Conservation (phyloP, 2,329 filamentous ascomycete genomes). For the Xylaria digitata region DNA sequence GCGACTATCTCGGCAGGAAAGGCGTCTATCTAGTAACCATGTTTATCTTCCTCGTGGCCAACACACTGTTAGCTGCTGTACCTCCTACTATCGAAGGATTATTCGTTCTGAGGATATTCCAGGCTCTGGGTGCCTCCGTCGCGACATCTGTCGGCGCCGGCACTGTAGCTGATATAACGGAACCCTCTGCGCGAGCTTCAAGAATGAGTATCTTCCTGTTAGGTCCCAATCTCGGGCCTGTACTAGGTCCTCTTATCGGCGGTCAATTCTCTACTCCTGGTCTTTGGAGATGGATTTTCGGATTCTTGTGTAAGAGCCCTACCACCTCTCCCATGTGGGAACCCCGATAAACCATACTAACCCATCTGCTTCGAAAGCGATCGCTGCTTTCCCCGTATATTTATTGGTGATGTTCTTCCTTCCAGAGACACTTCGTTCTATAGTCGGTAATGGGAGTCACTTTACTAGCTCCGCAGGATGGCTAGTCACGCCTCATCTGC, state of each 20-base stretch:
- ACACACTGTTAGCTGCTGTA: slow-evolving; percentile 53
- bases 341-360: slow-evolving; percentile 45
- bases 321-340: slow-evolving; percentile 49
- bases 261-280: slow-evolving; percentile 52
- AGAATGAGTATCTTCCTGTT: slow-evolving; percentile 57
- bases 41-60: slow-evolving; percentile 54
- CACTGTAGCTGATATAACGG: slow-evolving; percentile 56
- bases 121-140: slow-evolving; percentile 57
- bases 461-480: slow-evolving; percentile 36
- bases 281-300: slow-evolving; percentile 59
- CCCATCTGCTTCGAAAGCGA: slow-evolving; percentile 40
- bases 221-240: slow-evolving; percentile 57
- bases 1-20: slow-evolving; percentile 55
- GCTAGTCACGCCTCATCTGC: slow-evolving; percentile 27
- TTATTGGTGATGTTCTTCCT: slow-evolving; percentile 51
- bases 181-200: slow-evolving; percentile 54
- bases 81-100: slow-evolving; percentile 54
- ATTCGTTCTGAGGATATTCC: slow-evolving; percentile 55
- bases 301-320: slow-evolving; percentile 49
- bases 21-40: slow-evolving; percentile 56
- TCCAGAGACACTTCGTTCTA: slow-evolving; percentile 58
- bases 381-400: slow-evolving; percentile 49
- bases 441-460: slow-evolving; percentile 57
- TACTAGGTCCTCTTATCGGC: slow-evolving; percentile 57
- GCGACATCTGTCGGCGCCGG: slow-evolving; percentile 58